Conservation (phyloP, 257 asterid species). For the Ilex asprella region DNA sequence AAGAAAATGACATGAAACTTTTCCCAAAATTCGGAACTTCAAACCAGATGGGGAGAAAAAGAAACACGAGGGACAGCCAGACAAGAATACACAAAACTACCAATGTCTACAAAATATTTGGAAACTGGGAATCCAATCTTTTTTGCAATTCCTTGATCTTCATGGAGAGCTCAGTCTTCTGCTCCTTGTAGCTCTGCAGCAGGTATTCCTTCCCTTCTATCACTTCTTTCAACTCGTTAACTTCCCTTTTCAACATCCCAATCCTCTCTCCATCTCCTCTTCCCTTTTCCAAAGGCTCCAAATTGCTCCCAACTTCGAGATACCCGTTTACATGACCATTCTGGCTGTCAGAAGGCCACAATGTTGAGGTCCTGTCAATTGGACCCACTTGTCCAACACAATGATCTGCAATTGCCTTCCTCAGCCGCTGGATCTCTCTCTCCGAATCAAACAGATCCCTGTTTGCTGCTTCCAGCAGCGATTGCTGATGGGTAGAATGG, state of each 20-base stretch:
- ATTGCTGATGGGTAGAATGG: neutral
- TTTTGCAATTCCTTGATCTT: neutral
- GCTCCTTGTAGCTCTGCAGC: neutral
- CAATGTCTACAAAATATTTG: neutral
- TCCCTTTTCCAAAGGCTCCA: neutral
- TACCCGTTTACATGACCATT: neutral
- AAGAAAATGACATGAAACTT: neutral
- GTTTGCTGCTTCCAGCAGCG: neutral
- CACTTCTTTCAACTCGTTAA: neutral
- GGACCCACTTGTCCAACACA: neutral
- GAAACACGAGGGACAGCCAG: neutral
- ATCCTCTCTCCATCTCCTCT: neutral
- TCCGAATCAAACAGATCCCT: slow-evolving; percentile 1
- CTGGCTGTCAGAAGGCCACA: neutral
- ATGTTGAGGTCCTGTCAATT: neutral
- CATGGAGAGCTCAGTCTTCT: neutral
- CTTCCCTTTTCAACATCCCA: neutral
- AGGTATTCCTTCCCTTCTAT: neutral
- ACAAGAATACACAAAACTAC: neutral
- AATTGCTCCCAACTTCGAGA: neutral
- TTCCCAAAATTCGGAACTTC: neutral
- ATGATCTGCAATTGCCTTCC: neutral
- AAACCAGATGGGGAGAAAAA: neutral
- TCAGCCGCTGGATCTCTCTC: neutral
- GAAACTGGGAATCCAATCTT: neutral